Base-by-base conservation (phyloP, 768 basidiomycete genomes). In the Lactifluus volemus region DNA sequence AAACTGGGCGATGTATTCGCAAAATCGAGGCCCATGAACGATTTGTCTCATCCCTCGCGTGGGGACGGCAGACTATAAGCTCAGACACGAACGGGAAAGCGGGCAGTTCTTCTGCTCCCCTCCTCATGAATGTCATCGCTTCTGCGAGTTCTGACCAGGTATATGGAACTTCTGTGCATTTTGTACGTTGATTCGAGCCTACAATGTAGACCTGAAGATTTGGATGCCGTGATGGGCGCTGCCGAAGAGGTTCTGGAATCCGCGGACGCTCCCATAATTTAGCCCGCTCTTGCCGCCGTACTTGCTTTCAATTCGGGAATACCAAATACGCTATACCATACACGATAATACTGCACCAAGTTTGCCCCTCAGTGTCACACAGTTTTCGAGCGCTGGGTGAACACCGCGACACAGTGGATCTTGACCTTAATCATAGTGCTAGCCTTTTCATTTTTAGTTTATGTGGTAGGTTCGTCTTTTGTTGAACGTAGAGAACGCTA, bases 1-100 rank as follows among this genome's bases (percentile, higher is more conserved):
- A 72, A 34, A 78, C 77, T 5, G 83, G 83, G 3, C 73, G 81
- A 41, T 82, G 82, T 65, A 70, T 70, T 39, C 67, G 67, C 49
- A 66, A 56, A 9, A 65, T 66, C 15, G 65, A 66, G 38, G 65
- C 65, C 14, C 65, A 66, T 32, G 59, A 60, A 17, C 52, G 59
- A 53, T 66, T 66, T 34, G 65, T 66, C 29, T 49, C 63, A 25
- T 66, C 55, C 12, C 45, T 66, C 8, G 63, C 60, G 12, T 66
- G 65, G 65, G 65, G 65, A 14, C 59, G 65, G 11, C 60, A 65
- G 55, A 59, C 64, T 4, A 34, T 64, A 34, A 61, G 56, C 30
- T 55, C 58, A 6, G 57, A 65, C 38, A 38, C 53, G 50, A 60
- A 66, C 42, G 59, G 53, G 14, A 64, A 64, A 58, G 32, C 52